phyloP scores from a whole-genome alignment of 2,329 filamentous ascomycete species.

The Colletotrichum musae region DNA sequence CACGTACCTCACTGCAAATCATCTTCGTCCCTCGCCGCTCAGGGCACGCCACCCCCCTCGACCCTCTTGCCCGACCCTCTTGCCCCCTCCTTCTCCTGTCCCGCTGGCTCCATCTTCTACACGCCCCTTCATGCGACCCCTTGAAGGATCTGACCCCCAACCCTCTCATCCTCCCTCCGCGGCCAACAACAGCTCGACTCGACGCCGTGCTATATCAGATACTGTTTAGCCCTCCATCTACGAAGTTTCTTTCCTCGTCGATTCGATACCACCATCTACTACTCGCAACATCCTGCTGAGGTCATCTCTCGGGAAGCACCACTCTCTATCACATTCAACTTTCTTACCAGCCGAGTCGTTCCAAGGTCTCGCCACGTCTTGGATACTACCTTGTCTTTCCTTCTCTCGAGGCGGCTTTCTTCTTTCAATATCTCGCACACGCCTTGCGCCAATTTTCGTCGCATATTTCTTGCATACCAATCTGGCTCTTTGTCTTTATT shows the following conservation, averaged over 20 bases:
- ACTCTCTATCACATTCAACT: background rate
- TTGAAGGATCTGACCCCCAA: slow-evolving; percentile 16
- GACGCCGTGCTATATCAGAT: slow-evolving; percentile 26
- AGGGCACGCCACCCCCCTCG: slow-evolving; percentile 11
- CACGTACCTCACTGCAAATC: slow-evolving; percentile 7
- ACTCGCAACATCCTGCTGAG: background rate
- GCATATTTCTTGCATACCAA: no score
- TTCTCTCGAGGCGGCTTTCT: no score
- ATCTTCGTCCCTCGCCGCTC: background rate
- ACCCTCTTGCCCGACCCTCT: slow-evolving; percentile 12
- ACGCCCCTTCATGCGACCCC: slow-evolving; percentile 34
- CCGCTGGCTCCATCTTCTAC: slow-evolving; percentile 24
- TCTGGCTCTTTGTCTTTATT: no score
- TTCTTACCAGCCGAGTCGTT: no score
- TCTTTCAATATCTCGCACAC: no score
- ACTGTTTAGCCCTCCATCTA: background rate
- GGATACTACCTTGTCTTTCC: no score
- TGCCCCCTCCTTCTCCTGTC: slow-evolving; percentile 9
- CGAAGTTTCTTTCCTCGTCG: background rate
- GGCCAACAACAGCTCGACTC: slow-evolving; percentile 4
- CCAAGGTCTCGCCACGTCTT: no score
- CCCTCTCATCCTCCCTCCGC: slow-evolving; percentile 8
- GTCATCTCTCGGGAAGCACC: background rate
- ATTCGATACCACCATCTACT: background rate
- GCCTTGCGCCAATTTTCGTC: no score